Evolutionary conservation across 73 alveolate genomes (phyloP), one percentile per base, ranked within the genome.

Genomic region (Uronychia setigera): DNA sequence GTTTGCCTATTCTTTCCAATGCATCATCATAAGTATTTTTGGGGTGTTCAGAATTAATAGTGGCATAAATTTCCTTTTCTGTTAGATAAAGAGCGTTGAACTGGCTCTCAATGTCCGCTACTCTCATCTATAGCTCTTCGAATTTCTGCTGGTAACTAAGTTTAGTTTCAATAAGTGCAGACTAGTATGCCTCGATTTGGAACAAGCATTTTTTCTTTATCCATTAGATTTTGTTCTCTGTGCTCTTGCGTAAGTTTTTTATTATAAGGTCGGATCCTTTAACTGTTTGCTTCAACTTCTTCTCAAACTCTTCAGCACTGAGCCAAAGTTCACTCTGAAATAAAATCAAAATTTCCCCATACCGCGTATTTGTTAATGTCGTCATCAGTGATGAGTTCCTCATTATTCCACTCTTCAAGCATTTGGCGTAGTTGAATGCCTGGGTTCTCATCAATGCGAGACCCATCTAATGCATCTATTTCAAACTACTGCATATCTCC

Each of bases 361-460:
- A 46, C 67, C 29, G 79, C 79, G 32, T 60, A 60, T 28, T 28
- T 60, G 33, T 14, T 5, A 26, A 60, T 60, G 79, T 60, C 79
- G 79, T 60, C 79, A 60, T 60, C 29, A 26, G 79, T 60, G 79
- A 13, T 13, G 5, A 60, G 13, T 13, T 60, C 79, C 29, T 60
- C 79, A 28, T 60, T 60, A 5, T 30, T 28, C 79, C 79, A 60
- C 29, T 60, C 32, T 1, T 1, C 79, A 13, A 60, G 29, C 33
- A 60, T 19, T 9, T 60, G 14, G 32, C 32, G 29, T 1, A 60
- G 29, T 28, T 60, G 14, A 14, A 13, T 13, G 14, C 79, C 79
- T 26, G 79, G 32, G 5, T 46, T 19, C 19, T 46, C 67, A 11
- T 46, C 19, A 5, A 46, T 5, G 19, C 5, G n/a, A 11, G 67